A percentile compares a stretch with the other conserved stretches of the same genome.
These are phyloP conservation scores for Solanum stenotomum DNA, from an alignment of 257 asterid species.

Conservation along the genomic window DNA sequence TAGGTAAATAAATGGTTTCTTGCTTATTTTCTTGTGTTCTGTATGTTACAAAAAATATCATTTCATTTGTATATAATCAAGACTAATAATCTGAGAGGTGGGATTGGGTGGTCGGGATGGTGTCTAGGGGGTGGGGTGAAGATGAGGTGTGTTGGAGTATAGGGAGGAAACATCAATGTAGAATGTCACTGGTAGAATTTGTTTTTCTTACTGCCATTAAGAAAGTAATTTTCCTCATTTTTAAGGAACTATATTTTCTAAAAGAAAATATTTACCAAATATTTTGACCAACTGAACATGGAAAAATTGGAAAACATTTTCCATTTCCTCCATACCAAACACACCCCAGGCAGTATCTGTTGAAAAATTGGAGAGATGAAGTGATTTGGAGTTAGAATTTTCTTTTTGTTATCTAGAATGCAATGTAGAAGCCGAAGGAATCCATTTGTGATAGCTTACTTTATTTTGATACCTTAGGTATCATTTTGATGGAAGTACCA, in stretches of 20 bases:
- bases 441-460: not conserved
- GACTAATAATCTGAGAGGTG: not conserved
- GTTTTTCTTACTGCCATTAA: not conserved
- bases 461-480: conserved; percentile 36
- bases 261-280: too few species aligned
- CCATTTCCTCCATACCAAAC: not conserved
- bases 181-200: not conserved
- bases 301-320: not conserved
- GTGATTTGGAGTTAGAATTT: not conserved
- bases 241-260: not conserved
- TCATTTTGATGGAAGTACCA: conserved; percentile 85
- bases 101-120: not conserved
- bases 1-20: not conserved
- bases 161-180: not conserved
- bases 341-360: not conserved
- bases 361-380: not conserved
- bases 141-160: not conserved
- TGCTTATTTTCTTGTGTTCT: not conserved
- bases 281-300: not conserved
- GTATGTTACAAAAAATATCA: not conserved
- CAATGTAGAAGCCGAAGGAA: not conserved
- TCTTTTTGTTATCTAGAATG: not conserved
- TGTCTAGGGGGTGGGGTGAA: not conserved
- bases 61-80: not conserved
- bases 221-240: not conserved